Percentiles rank a stretch among this genome's conserved stretches.
These are phyloP conservation scores for Rhizomucor pusillus DNA, from an alignment of 371 early-diverging fungal genomes.

Conservation along the genomic window DNA sequence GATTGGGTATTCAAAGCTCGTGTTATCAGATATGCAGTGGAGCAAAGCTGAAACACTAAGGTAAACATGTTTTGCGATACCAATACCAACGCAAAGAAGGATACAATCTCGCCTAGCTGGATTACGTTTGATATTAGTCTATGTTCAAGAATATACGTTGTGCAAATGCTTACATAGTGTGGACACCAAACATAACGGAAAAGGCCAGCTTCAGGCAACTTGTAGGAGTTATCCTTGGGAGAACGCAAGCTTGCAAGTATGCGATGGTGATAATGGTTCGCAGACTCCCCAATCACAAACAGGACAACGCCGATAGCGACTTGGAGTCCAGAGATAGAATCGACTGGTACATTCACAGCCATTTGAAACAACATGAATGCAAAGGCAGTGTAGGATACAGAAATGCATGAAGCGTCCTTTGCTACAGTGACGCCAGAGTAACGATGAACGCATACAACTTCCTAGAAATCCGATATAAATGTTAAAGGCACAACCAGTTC, in stretches of 20 bases:
- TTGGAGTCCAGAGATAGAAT: not conserved
- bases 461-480: slow-evolving; percentile 15
- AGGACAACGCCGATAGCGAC: slow-evolving; percentile 11
- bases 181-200: slow-evolving; percentile 43
- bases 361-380: slow-evolving; percentile 6
- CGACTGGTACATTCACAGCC: slow-evolving; percentile 11
- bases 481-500: not conserved
- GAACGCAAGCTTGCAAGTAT: slow-evolving; percentile 24
- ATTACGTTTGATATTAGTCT: not conserved
- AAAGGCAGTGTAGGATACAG: slow-evolving; percentile 20
- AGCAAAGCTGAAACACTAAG: slow-evolving; percentile 19
- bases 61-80: slow-evolving; percentile 25
- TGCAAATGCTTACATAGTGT: slow-evolving; percentile 34
- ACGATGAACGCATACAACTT: slow-evolving; percentile 29
- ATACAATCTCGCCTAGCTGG: slow-evolving; percentile 34
- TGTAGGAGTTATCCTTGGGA: slow-evolving; percentile 23
- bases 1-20: slow-evolving; percentile 30
- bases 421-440: slow-evolving; percentile 29
- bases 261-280: slow-evolving; percentile 36
- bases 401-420: slow-evolving; percentile 17
- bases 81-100: slow-evolving; percentile 24
- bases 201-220: slow-evolving; percentile 29
- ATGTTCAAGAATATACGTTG: not conserved
- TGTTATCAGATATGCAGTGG: slow-evolving; percentile 20
- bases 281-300: slow-evolving; percentile 27